These are phyloP conservation scores for Phyllosticta citriasiana DNA, from an alignment of 2,329 filamentous ascomycete genomes.

Conservation along the genomic window DNA sequence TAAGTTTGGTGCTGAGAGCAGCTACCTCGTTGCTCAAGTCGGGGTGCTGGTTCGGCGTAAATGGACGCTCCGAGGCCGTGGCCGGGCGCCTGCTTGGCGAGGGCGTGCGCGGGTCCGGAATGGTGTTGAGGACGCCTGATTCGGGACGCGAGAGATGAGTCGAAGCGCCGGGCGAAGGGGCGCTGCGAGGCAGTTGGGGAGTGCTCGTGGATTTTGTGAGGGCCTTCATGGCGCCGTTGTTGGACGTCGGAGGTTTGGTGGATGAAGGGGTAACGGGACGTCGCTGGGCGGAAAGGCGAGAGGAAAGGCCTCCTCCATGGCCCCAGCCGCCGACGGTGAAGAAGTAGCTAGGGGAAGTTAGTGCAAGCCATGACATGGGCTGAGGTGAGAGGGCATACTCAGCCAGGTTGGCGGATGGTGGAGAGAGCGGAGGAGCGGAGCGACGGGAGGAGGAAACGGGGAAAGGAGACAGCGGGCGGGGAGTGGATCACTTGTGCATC, in stretches of 20 bases:
- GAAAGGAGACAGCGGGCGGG: conserved; percentile 8
- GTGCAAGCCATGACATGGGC: background rate
- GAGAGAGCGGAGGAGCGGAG: background rate
- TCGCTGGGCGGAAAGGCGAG: conserved; percentile 19
- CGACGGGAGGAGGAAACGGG: conserved; percentile 5
- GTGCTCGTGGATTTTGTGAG: conserved; percentile 29
- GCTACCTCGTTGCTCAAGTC: conserved; percentile 70
- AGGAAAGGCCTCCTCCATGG: conserved; percentile 19
- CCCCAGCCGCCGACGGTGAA: conserved; percentile 27
- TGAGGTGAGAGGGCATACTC: conserved; percentile 17
- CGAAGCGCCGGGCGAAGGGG: conserved; percentile 2
- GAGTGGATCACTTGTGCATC: conserved; percentile 9
- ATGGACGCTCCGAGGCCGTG: conserved; percentile 27
- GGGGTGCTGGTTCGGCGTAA: conserved; percentile 38
- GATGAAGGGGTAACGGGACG: conserved; percentile 27
- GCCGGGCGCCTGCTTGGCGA: conserved; percentile 19
- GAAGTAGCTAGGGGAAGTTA: conserved; percentile 15
- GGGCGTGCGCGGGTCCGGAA: conserved; percentile 45
- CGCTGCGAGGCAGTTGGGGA: conserved; percentile 22
- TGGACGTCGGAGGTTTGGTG: conserved; percentile 9
- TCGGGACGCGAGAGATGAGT: conserved; percentile 27
- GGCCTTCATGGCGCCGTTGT: conserved; percentile 20
- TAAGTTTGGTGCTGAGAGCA: conserved; percentile 84
- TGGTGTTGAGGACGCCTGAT: conserved; percentile 56
- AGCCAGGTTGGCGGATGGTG: conserved; percentile 14